phyloP scores from a whole-genome alignment of 148 eudicot species.

The Chenopodium berlandieri region DNA sequence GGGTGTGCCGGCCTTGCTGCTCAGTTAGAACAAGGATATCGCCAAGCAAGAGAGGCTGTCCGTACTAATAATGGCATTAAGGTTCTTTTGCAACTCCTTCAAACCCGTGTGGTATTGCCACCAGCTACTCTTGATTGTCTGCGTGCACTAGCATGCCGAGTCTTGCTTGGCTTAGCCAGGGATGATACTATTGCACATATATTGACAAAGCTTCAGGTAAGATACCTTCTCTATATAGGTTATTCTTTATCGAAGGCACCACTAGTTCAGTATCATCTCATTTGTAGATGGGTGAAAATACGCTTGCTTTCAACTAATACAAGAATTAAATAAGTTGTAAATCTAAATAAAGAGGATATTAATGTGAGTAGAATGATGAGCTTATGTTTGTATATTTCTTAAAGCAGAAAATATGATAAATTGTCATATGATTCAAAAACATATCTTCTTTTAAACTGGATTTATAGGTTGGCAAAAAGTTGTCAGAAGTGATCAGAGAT shows the following conservation, averaged over 20 bases:
- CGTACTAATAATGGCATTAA: slow-evolving; percentile 96
- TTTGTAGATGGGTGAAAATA: not conserved
- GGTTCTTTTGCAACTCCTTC: slow-evolving; percentile 91
- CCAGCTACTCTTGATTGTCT: slow-evolving; percentile 87
- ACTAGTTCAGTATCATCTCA: not conserved
- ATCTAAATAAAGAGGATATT: not conserved
- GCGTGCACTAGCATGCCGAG: slow-evolving; percentile 98
- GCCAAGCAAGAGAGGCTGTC: slow-evolving; percentile 96
- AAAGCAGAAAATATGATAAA: not conserved
- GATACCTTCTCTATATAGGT: not conserved
- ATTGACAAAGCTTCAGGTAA: slow-evolving; percentile 94
- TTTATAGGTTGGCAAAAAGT: slow-evolving; percentile 80
- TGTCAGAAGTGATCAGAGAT: slow-evolving; percentile 95
- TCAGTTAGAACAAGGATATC: slow-evolving; percentile 89
- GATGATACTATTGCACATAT: slow-evolving; percentile 95
- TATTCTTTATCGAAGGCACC: not conserved
- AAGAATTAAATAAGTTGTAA: not conserved
- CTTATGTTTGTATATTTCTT: not conserved
- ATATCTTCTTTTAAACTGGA: not conserved
- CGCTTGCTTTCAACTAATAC: not conserved
- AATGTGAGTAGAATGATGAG: not conserved
- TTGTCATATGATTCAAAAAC: not conserved
- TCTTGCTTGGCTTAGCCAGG: slow-evolving; percentile 95
- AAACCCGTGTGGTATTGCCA: slow-evolving; percentile 73
- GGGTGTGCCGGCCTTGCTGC: slow-evolving; percentile 98